Evolutionary conservation across 306 rosid species (phyloP), one percentile per base, ranked within the genome.

Genomic region (Gynostemma pentaphyllum): DNA sequence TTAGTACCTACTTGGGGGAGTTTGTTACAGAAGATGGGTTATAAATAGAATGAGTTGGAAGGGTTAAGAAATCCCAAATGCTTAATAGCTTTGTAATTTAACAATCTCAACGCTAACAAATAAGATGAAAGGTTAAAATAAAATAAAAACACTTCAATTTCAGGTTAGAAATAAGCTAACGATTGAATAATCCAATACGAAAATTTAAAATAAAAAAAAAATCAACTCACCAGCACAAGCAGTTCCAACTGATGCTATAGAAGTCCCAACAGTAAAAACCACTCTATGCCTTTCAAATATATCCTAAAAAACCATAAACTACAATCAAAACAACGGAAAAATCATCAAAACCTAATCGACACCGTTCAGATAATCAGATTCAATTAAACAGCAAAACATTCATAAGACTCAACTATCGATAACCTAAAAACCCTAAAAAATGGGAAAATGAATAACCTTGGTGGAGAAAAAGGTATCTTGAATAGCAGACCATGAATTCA

Each of bases 191-290:
- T 53, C 48, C 47, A 64, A 30, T 8, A 54, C 4, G 32, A 12
- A 45, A 9, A n/a, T n/a, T 36, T 23, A 16, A 36, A 39, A 62
- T 14, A 6, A 27, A 2, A 34, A 41, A 2, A 12, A 13, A 9
- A n/a, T 13, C 3, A 68, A 82, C 79, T 64, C 46, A 92, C 99
- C 99, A 49, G 79, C 7, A 78, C 83, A 79, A 37, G 99, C 96
- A 9, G 96, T 92, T 24, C 88, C 88, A 40, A 92, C 87, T 55
- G 99, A 92, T 12, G 94, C 95, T 11, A 92, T 9, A 47, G 96
- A 88, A 70, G 99, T 92, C 26, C 96, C 99, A 12, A 86, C 68
- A 0, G 99, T 84, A 62, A 88, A 88, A n/a, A 88, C 87, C 48
- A 88, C 88, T 59, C 79, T 83, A 50, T 92, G 96, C 72, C 80